Conservation (phyloP, 192 early-diverging fungal species). For the Chytriomyces sp. region DNA sequence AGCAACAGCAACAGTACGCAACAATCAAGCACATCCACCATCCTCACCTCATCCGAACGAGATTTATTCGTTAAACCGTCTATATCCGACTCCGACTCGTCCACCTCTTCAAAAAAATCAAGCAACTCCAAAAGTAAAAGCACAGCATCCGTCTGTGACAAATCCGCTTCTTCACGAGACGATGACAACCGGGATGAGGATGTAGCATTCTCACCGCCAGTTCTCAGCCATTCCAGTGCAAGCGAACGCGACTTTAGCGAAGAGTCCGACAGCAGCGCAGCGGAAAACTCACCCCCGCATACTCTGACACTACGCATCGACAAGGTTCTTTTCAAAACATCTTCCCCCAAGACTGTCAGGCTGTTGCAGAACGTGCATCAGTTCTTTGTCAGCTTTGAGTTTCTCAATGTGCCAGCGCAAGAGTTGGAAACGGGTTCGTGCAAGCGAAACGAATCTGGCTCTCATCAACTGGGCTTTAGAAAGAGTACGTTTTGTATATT, state of each 20-base stretch:
- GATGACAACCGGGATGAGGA: no score
- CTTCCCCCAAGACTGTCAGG: constrained; percentile 12
- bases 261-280: neutral
- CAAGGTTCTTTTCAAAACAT: constrained; percentile 14
- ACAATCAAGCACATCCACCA: no score
- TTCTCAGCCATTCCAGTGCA: neutral
- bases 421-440: constrained; percentile 45
- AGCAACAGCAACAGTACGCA: no score
- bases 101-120: no score
- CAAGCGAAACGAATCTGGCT: constrained; percentile 21
- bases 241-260: neutral
- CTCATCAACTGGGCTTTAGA: constrained; percentile 8
- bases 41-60: no score
- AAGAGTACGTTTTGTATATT: constrained; percentile 1
- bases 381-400: constrained; percentile 48
- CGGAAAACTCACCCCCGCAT: neutral
- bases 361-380: constrained; percentile 31
- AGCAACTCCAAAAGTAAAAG: no score
- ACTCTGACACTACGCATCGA: constrained; percentile 6
- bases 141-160: no score
- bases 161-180: no score
- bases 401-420: constrained; percentile 42
- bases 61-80: no score
- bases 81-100: no score
- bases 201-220: no score